These are phyloP conservation scores for Plantago rigida DNA, from an alignment of 305 asterid genomes.

Conservation along the genomic window DNA sequence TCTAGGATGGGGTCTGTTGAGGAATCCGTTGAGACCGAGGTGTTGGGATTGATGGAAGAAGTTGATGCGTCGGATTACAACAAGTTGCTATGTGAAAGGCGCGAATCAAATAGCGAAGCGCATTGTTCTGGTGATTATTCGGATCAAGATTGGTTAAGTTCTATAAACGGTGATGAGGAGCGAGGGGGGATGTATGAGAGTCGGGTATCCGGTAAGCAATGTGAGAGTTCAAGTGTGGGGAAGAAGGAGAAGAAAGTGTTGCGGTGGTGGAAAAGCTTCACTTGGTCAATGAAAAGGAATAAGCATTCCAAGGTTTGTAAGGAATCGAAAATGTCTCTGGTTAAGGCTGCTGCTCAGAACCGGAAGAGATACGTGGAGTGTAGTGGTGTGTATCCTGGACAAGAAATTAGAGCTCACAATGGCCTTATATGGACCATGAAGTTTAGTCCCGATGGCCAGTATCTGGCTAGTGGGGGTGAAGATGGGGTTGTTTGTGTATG, in stretches of 20 bases:
- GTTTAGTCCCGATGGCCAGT: conserved; percentile 69
- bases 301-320: conserved; percentile 16
- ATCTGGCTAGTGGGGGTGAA: conserved; percentile 76
- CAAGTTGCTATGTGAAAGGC: conserved; percentile 26
- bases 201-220: conserved; percentile 9
- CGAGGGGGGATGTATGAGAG: conserved; percentile 16
- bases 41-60: conserved; percentile 21
- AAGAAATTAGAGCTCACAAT: conserved; percentile 52
- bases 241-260: conserved; percentile 34
- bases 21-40: conserved; percentile 19
- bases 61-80: conserved; percentile 31
- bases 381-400: conserved; percentile 43
- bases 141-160: conserved; percentile 32
- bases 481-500: conserved; percentile 68
- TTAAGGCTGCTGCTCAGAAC: conserved; percentile 31
- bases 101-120: conserved; percentile 46
- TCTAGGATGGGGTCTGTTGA: conserved; percentile 42
- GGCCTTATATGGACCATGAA: conserved; percentile 67
- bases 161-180: conserved; percentile 21
- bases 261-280: conserved; percentile 42
- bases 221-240: background rate
- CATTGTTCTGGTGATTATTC: conserved; percentile 39
- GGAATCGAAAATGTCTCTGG: conserved; percentile 19
- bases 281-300: conserved; percentile 30
- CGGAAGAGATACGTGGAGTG: conserved; percentile 49